These are phyloP conservation scores for Phlebiopsis flavidoalba DNA, from an alignment of 768 basidiomycete species.

Conservation along the genomic window DNA sequence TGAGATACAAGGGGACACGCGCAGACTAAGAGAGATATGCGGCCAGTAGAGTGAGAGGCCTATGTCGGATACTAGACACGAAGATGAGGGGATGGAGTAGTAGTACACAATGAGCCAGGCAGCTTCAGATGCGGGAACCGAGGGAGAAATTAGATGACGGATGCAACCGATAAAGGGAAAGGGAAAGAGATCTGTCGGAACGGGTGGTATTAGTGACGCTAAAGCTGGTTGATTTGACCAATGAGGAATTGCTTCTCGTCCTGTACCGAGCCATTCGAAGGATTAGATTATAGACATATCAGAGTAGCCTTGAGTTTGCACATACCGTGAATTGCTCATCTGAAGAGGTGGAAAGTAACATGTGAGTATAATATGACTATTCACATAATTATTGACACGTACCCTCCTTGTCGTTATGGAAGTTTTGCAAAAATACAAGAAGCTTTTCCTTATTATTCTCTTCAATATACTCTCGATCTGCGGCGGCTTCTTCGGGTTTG, in stretches of 20 bases:
- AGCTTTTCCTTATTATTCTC: conserved; percentile 94
- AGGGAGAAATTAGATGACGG: not conserved
- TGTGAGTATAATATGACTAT: not conserved
- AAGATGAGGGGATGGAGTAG: not conserved
- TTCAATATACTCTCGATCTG: conserved; percentile 89
- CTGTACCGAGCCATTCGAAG: conserved; percentile 27
- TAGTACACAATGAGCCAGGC: not conserved
- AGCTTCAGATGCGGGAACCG: not conserved
- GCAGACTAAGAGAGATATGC: not conserved
- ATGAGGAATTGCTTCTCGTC: conserved; percentile 96
- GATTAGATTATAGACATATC: not conserved
- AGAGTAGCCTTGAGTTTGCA: not conserved
- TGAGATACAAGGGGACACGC: not conserved
- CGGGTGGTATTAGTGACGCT: not conserved
- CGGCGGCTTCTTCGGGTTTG: conserved; percentile 97
- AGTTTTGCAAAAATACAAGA: conserved; percentile 80
- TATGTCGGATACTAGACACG: not conserved
- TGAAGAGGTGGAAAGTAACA: conserved; percentile 20
- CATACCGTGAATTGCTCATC: conserved; percentile 92
- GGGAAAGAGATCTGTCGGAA: not conserved
- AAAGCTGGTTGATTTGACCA: conserved; percentile 79
- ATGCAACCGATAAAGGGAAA: not conserved
- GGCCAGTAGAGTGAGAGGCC: not conserved
- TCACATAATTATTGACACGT: conserved; percentile 19
- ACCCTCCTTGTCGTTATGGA: conserved; percentile 99